Percentiles rank a stretch among this genome's conserved stretches.
These are phyloP conservation scores for Collybia sp. DNA, from an alignment of 768 basidiomycete species.

Conservation along the genomic window DNA sequence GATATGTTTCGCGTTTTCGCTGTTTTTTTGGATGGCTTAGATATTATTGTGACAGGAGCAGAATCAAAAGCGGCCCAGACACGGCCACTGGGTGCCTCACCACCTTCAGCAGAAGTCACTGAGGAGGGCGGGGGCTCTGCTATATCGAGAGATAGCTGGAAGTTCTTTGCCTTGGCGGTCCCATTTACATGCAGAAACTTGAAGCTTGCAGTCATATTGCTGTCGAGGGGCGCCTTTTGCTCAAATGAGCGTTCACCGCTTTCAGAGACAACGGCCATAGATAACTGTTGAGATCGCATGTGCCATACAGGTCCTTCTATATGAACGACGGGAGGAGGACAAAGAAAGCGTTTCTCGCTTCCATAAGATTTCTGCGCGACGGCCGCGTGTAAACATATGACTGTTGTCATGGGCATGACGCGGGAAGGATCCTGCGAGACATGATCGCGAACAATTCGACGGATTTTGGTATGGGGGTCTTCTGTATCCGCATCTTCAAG, in stretches of 20 bases:
- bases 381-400: constrained; percentile 85
- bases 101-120: constrained; percentile 34
- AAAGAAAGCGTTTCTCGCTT: constrained; percentile 91
- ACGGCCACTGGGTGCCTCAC: constrained; percentile 51
- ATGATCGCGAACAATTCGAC: constrained; percentile 81
- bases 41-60: constrained; percentile 89
- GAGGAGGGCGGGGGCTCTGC: constrained; percentile 64
- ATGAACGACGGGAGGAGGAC: constrained; percentile 90
- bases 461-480: constrained; percentile 72
- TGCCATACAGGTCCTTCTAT: constrained; percentile 88
- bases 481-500: constrained; percentile 63
- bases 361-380: constrained; percentile 97
- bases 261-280: constrained; percentile 85
- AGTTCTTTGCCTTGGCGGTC: constrained; percentile 86
- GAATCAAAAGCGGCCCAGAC: constrained; percentile 92
- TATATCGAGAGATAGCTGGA: constrained; percentile 81
- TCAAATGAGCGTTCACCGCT: constrained; percentile 79
- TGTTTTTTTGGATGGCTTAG: constrained; percentile 96
- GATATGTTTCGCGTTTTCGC: constrained; percentile 91
- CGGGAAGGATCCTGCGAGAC: constrained; percentile 71
- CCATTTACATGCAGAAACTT: constrained; percentile 89
- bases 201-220: constrained; percentile 84
- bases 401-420: constrained; percentile 85
- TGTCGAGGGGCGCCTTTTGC: constrained; percentile 80
- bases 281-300: constrained; percentile 74